Base-by-base conservation (phyloP, 2,329 filamentous ascomycete species). In the Fusarium concolor region DNA sequence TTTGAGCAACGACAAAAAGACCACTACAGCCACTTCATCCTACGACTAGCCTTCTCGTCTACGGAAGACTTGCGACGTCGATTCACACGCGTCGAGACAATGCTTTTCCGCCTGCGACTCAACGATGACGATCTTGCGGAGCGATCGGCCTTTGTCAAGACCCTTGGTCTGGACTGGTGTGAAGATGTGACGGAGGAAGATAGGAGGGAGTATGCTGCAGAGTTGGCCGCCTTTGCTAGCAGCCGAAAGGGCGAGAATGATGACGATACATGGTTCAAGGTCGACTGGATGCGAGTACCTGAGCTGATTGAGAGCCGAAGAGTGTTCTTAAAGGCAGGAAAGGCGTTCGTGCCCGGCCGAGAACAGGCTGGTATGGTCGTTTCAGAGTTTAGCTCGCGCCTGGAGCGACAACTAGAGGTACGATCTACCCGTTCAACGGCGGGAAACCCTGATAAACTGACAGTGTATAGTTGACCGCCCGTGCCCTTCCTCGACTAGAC, bases 21-120 rank as follows among this genome's bases (percentile, higher is more conserved):
- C 74, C 96, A 99, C 80, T 99, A 98, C 80, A 96, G 92, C 56
- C 96, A 99, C 79, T 99, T 97, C 78, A 99, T 98, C 65, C 87
- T 99, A 8, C 90, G 96, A 1, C 87, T 99, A 42, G 96, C 96
- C 2, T 99, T 99, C 76, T 90, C 94, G 1, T 89, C 91, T 3
- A 97, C 95, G 0, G 94, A 97, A 76, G 96, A 99, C 74, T 84
- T 98, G 37, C 89, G 96, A 41, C 87, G 92, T 67, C 90, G 96
- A 24, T 99, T 98, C 76, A 87, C 90, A 6, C 89, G 94, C 35
- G 89, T 96, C 5, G 96, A 99, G 80, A 92, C 92, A 0, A 92
- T 92, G 86, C 85, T 99, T 2, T 99, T 99, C 79, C 89, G 91
- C 64, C 82, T 97, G 70, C 86, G 96, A 7, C 91, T 97, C 74